A percentile compares a stretch with the other conserved stretches of the same genome.
phyloP scores from a whole-genome alignment of 257 asterid genomes.

The Ocimum tenuiflorum region DNA sequence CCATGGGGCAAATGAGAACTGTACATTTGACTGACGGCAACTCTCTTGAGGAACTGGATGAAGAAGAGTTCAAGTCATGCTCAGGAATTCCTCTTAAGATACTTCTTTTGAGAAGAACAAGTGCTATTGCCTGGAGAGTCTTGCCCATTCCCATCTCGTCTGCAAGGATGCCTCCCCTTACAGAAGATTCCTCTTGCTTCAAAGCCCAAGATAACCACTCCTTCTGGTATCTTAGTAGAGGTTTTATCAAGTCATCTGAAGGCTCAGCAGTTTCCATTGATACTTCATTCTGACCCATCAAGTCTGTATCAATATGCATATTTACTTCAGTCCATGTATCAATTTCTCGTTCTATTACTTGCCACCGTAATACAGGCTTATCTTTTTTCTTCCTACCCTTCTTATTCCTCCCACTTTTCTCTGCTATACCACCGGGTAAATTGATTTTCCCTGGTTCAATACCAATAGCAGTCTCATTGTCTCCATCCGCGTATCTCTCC shows the following conservation, averaged over 20 bases:
- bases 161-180: slow-evolving; percentile 88
- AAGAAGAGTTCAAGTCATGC: slow-evolving; percentile 28
- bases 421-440: not conserved
- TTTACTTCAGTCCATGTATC: slow-evolving; percentile 63
- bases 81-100: slow-evolving; percentile 33
- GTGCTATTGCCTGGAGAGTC: slow-evolving; percentile 92
- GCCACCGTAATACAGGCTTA: slow-evolving; percentile 61
- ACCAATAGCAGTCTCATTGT: not conserved
- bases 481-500: slow-evolving; percentile 1
- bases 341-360: slow-evolving; percentile 62
- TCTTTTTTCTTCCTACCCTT: slow-evolving; percentile 42
- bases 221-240: slow-evolving; percentile 78
- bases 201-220: slow-evolving; percentile 96
- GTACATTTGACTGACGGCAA: slow-evolving; percentile 64
- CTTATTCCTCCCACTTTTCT: slow-evolving; percentile 28
- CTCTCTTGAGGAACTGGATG: slow-evolving; percentile 41
- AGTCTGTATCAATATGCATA: slow-evolving; percentile 36
- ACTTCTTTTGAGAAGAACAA: slow-evolving; percentile 72
- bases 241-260: slow-evolving; percentile 65
- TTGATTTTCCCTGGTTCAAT: not conserved
- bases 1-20: slow-evolving; percentile 89
- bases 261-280: slow-evolving; percentile 54
- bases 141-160: slow-evolving; percentile 99
- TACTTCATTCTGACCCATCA: slow-evolving; percentile 51
- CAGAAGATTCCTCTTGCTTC: slow-evolving; percentile 75